phyloP scores from a whole-genome alignment of 192 early-diverging fungal genomes.

The Podila horticola region DNA sequence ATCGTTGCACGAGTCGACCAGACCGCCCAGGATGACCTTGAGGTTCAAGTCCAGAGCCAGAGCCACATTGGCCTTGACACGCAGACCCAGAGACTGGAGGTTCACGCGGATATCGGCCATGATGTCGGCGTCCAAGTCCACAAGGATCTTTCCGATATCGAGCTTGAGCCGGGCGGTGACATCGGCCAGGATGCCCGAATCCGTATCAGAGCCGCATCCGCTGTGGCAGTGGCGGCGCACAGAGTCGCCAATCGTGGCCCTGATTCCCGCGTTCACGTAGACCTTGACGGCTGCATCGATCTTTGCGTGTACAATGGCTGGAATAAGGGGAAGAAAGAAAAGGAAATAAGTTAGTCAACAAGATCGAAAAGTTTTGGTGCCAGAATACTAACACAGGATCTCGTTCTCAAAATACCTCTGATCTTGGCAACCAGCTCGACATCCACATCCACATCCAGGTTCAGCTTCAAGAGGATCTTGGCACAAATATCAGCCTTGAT shows the following conservation, averaged over 20 bases:
- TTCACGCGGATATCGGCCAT: constrained; percentile 13
- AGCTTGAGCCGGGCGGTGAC: constrained; percentile 7
- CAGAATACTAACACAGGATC: neutral
- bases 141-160: constrained; percentile 14
- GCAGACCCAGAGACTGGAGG: constrained; percentile 5
- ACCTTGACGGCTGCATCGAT: constrained; percentile 20
- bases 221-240: constrained; percentile 8
- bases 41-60: constrained; percentile 13
- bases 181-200: constrained; percentile 14
- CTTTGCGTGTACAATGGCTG: constrained; percentile 17
- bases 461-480: constrained; percentile 14
- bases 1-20: constrained; percentile 5
- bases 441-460: constrained; percentile 3
- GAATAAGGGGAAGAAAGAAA: neutral
- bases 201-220: constrained; percentile 3
- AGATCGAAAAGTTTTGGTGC: neutral
- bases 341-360: neutral
- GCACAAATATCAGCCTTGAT: constrained; percentile 18
- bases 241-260: constrained; percentile 2
- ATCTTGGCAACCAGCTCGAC: constrained; percentile 6
- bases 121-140: constrained; percentile 9
- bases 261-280: constrained; percentile 17
- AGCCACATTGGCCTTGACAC: constrained; percentile 9
- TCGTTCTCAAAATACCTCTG: constrained; percentile 3
- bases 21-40: constrained; percentile 4